A percentile compares a stretch with the other conserved stretches of the same genome.
These are phyloP conservation scores for Scheffersomyces quercinus DNA, from an alignment of 1,139 yeast genomes.

Conservation along the genomic window DNA sequence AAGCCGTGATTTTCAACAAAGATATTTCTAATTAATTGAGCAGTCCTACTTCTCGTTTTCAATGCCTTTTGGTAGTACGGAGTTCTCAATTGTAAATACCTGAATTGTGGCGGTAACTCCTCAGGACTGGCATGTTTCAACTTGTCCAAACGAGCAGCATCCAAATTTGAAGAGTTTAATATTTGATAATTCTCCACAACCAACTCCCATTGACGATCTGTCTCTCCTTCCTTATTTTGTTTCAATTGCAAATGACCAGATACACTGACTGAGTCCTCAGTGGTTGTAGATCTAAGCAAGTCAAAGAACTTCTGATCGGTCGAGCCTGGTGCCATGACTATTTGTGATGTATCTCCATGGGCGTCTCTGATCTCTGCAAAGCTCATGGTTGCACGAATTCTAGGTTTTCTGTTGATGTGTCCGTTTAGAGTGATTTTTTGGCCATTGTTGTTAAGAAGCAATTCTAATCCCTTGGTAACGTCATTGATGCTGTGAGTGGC, in stretches of 20 bases:
- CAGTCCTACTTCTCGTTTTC: constrained; percentile 60
- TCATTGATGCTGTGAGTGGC: constrained; percentile 34
- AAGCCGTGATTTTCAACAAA: constrained; percentile 53
- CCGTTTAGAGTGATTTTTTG: constrained; percentile 58
- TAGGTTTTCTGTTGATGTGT: constrained; percentile 77
- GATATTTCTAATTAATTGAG: constrained; percentile 52
- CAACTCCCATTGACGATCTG: constrained; percentile 51
- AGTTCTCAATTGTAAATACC: constrained; percentile 78
- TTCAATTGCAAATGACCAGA: constrained; percentile 53
- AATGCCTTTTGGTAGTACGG: constrained; percentile 61
- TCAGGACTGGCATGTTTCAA: constrained; percentile 50
- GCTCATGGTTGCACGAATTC: constrained; percentile 42
- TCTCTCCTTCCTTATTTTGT: constrained; percentile 10
- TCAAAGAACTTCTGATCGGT: constrained; percentile 39
- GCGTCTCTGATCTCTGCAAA: constrained; percentile 78
- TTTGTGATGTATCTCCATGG: constrained; percentile 66
- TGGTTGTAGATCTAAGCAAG: constrained; percentile 48
- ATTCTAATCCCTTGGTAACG: constrained; percentile 15
- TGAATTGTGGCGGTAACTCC: constrained; percentile 71
- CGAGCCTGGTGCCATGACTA: constrained; percentile 50
- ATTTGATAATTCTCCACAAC: constrained; percentile 51
- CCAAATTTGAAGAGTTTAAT: constrained; percentile 64
- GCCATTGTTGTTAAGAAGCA: constrained; percentile 9
- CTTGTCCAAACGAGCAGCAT: constrained; percentile 71
- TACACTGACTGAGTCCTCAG: constrained; percentile 77